A percentile compares a stretch with the other conserved stretches of the same genome.
Conservation (phyloP, 306 rosid genomes). For the Cicer yamashitae region DNA sequence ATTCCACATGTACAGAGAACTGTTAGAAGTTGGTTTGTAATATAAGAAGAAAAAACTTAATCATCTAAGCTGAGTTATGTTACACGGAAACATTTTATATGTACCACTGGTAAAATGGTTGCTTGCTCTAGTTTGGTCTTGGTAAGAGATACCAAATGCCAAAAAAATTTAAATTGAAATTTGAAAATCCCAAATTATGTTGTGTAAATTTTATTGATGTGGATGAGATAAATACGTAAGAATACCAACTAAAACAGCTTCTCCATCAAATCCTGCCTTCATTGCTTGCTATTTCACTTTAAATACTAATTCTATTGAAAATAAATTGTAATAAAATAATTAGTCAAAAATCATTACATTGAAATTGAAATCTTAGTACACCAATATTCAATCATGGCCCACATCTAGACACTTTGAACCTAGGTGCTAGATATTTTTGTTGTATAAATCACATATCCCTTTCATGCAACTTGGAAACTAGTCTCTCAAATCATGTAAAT, state of each 20-base stretch:
- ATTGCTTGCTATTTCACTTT: conserved; percentile 79
- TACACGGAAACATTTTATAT: background rate
- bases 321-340: background rate
- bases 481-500: background rate
- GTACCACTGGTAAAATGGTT: background rate
- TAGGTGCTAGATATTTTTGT: background rate
- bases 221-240: background rate
- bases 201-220: background rate
- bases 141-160: too few species aligned
- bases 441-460: background rate
- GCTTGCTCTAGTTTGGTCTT: conserved; percentile 38
- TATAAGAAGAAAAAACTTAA: background rate
- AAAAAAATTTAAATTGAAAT: background rate
- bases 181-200: background rate
- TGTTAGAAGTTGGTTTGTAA: conserved; percentile 27
- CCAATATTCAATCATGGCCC: background rate
- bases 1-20: conserved; percentile 26
- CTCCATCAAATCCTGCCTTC: conserved; percentile 80
- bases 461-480: background rate
- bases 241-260: conserved; percentile 53
- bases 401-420: background rate
- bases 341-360: too few species aligned
- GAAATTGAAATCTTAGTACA: background rate
- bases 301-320: conserved; percentile 58
- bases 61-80: background rate